Base-by-base conservation (phyloP, 2,329 filamentous ascomycete genomes). In the Cladorrhinum sp. region DNA sequence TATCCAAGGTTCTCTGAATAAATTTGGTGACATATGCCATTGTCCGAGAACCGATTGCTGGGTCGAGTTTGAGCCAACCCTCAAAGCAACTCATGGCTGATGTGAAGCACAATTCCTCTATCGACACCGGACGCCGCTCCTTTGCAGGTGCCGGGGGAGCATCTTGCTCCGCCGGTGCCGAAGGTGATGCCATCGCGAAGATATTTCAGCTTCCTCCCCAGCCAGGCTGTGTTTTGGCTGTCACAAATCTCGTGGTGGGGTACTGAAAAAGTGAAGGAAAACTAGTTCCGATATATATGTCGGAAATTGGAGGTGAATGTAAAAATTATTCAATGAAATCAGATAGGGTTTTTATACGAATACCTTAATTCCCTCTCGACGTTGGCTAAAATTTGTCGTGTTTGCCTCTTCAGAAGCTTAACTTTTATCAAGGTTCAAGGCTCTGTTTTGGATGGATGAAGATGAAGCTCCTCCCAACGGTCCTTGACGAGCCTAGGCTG, bases 21-120 rank as follows among this genome's bases (percentile, higher is more conserved):
- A 87, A 84, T 58, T 79, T 79, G 64, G 77, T 80, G 54, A 86
- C 80, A 65, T 80, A 82, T 39, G 77, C 74, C 63, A 81, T 79
- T 10, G 84, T 84, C 66, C 79, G 78, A 18, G 80, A 78, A 1
- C 85, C 85, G 75, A 87, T 84, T 30, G 80, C 77, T 50, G 83
- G 82, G 23, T 79, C 77, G 63, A 81, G 77, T 62, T 80, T 82
- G 69, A 84, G 86, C 73, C 87, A 83, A 50, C 82, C 82, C 71
- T 88, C 85, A 58, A 87, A 78, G 67, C 82, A 83, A 68, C 86
- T 81, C 69, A 88, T 77, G 16, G 82, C 83, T 1, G 82, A 82
- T 2, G 80, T 79, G 72, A 88, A 87, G 71, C 79, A 82, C 62
- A 85, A 78, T 74, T 88, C 86, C 73, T 88, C 86, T 69, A 87